A percentile compares a stretch with the other conserved stretches of the same genome.
Conservation (phyloP, 1,284 basidiomycete genomes). For the Porogramme epimiltina region DNA sequence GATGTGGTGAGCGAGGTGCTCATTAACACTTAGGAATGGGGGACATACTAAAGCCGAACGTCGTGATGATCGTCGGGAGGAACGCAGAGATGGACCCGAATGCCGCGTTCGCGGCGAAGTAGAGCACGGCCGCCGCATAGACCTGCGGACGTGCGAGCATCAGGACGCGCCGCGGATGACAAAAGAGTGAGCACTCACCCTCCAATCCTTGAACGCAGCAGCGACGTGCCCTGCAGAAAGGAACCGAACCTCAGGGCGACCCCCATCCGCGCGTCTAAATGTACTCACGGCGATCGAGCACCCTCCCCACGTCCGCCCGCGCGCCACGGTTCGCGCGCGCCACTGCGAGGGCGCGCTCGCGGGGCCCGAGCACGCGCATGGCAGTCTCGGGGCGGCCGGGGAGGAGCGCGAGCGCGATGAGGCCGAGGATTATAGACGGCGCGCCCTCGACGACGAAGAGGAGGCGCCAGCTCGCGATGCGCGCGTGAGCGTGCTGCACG, state of each 20-base stretch:
- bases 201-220: conserved; percentile 73
- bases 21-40: too few species aligned
- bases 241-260: neutral
- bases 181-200: conserved; percentile 40
- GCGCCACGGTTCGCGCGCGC: conserved; percentile 75
- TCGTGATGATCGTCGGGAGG: conserved; percentile 81
- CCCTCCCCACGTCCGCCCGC: conserved; percentile 66
- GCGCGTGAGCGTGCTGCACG: conserved; percentile 55
- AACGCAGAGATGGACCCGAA: conserved; percentile 83
- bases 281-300: conserved; percentile 62
- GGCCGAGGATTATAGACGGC: conserved; percentile 69
- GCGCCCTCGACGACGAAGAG: conserved; percentile 80
- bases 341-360: conserved; percentile 73
- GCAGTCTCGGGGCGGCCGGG: conserved; percentile 83
- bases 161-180: neutral
- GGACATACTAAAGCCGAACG: conserved; percentile 58
- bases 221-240: conserved; percentile 52
- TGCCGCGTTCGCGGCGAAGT: conserved; percentile 80
- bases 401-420: conserved; percentile 65
- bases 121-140: conserved; percentile 66
- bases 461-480: conserved; percentile 63
- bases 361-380: conserved; percentile 67
- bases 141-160: conserved; percentile 39
- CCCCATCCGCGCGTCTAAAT: neutral
- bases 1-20: neutral